Evolutionary conservation across 2,329 filamentous ascomycete genomes (phyloP).

Genomic region (Zalaria obscura): DNA sequence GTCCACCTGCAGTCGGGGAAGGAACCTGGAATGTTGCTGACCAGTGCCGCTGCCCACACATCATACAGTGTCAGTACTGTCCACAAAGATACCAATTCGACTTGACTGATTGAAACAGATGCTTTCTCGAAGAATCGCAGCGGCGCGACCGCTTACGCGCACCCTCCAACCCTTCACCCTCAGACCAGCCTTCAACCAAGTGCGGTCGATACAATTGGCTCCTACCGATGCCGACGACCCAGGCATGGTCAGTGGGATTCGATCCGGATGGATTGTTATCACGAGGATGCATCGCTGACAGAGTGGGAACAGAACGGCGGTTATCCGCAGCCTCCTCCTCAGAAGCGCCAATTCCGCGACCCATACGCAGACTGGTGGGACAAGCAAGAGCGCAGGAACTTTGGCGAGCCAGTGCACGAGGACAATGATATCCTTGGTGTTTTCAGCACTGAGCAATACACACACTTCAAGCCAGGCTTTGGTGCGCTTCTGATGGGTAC

Average conservation of each 20-base stretch:
- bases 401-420: slow-evolving; percentile 90
- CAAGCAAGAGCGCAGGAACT: slow-evolving; percentile 92
- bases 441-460: slow-evolving; percentile 82
- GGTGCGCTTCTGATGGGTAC: slow-evolving; percentile 44
- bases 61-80: too few relatives aligned
- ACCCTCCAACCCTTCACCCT: slow-evolving; percentile 17
- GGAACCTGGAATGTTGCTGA: too few relatives aligned
- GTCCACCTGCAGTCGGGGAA: too few relatives aligned
- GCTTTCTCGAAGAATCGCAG: slow-evolving; percentile 28
- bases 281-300: background rate
- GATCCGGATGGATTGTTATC: too few relatives aligned
- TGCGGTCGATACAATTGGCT: slow-evolving; percentile 20
- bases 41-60: too few relatives aligned
- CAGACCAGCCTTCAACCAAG: slow-evolving; percentile 14
- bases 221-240: slow-evolving; percentile 48
- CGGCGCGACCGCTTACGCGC: slow-evolving; percentile 25
- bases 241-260: slow-evolving; percentile 41
- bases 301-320: slow-evolving; percentile 53
- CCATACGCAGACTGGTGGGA: slow-evolving; percentile 94
- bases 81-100: too few relatives aligned
- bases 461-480: slow-evolving; percentile 61
- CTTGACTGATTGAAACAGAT: slow-evolving; percentile 13
- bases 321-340: slow-evolving; percentile 61
- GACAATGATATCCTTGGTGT: slow-evolving; percentile 88
- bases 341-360: slow-evolving; percentile 87